Base-by-base conservation (phyloP, 164 flowering plant species). In the Tinospora cordifolia region DNA sequence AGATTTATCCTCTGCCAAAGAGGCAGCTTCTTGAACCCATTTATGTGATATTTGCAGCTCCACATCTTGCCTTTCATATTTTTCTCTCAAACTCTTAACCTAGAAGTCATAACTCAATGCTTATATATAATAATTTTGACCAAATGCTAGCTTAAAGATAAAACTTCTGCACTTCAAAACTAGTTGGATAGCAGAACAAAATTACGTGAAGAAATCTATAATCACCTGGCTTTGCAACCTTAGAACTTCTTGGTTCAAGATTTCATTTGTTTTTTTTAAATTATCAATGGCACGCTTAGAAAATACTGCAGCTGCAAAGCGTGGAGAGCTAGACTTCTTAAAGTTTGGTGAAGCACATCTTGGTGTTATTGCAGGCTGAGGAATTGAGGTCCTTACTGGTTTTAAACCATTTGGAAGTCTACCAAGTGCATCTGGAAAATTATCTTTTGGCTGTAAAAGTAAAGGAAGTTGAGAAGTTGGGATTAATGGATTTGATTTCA, bases 301-400 rank as follows among this genome's bases (percentile, higher is more conserved):
- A 71, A 81, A 84, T 11, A 74, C 82, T 65, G 93, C 89, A 63
- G 82, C 73, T 7, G 71, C 77, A 54, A 85, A 78, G 30, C 84
- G 85, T 65, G 94, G 91, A 67, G 98, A 92, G 77, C 96, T 89
- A 41, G 87, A 87, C 76, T 81, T 84, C 76, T 92, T 83, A 22
- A 90, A 66, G 77, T 83, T 88, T 13, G 93, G 96, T 30, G 98
- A 87, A 40, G 79, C 62, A 67, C 90, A 75, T 75, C 90, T 82
- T 34, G 91, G 74, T 66, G 65, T 80, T 49, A 39, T 41, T 38
- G 73, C 46, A 0, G 84, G 75, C 71, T 67, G 81, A 69, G 86
- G 80, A 46, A 76, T 27, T 68, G 78, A 19, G 17, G 82, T 65
- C 40, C 67, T 69, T 60, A 51, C 76, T 65, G 96, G 89, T 72